Percentiles rank a stretch among this genome's conserved stretches.
phyloP scores from a whole-genome alignment of 257 asterid genomes.

The Prunella vulgaris region DNA sequence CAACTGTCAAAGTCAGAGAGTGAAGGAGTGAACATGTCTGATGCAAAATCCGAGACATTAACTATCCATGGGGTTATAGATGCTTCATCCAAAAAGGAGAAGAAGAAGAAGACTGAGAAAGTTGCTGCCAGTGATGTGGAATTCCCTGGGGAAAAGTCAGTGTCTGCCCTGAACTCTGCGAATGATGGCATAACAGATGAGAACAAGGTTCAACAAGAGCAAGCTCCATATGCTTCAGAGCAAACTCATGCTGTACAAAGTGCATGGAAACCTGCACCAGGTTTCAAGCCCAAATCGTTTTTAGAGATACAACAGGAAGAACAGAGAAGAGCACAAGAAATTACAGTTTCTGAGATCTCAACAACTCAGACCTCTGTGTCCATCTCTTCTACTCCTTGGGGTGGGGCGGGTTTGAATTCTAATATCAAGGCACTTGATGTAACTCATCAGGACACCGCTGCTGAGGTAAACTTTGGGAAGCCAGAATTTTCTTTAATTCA shows the following conservation, averaged over 20 bases:
- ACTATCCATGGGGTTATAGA: constrained; percentile 31
- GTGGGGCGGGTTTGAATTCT: constrained; percentile 47
- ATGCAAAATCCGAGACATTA: constrained; percentile 31
- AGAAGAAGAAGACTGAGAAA: constrained; percentile 25
- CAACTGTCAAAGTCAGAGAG: constrained; percentile 42
- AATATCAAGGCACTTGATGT: constrained; percentile 48
- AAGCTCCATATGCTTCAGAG: constrained; percentile 31
- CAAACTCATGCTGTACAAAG: constrained; percentile 50
- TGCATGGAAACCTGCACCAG: constrained; percentile 98
- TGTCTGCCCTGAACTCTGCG: constrained; percentile 14
- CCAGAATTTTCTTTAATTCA: constrained; percentile 37
- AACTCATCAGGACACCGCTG: constrained; percentile 33
- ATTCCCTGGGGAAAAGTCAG: constrained; percentile 26
- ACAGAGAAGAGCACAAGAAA: constrained; percentile 74
- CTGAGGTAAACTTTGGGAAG: constrained; percentile 30
- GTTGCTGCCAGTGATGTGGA: constrained; percentile 29
- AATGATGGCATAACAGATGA: constrained; percentile 29
- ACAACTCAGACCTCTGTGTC: constrained; percentile 46
- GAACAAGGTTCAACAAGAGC: constrained; percentile 32
- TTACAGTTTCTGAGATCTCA: constrained; percentile 47
- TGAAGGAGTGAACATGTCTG: constrained; percentile 29
- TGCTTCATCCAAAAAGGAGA: constrained; percentile 38
- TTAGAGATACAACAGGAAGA: constrained; percentile 95
- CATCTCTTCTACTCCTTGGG: constrained; percentile 59
- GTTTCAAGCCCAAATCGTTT: constrained; percentile 85